A percentile compares a stretch with the other conserved stretches of the same genome.
Conservation (phyloP, 306 rosid genomes). For the Rosa chinensis region DNA sequence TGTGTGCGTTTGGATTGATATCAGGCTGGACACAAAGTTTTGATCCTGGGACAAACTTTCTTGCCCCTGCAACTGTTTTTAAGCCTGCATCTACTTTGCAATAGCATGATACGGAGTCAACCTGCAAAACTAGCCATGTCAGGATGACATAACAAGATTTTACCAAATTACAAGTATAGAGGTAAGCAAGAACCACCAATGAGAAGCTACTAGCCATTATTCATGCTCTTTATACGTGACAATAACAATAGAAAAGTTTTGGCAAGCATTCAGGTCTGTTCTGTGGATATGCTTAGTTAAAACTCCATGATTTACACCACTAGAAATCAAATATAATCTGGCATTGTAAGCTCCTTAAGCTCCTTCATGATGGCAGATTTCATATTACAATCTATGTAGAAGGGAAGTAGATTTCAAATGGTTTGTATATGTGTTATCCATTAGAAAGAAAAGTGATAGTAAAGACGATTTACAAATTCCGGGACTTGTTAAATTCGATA, state of each 20-base stretch:
- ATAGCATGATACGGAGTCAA: conserved; percentile 96
- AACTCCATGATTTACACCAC: neutral
- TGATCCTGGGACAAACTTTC: conserved; percentile 95
- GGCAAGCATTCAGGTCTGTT: neutral
- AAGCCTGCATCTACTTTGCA: conserved; percentile 96
- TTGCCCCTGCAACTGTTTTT: conserved; percentile 94
- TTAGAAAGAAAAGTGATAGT: neutral
- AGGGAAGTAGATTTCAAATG: neutral
- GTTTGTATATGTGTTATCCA: neutral
- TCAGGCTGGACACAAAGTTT: conserved; percentile 96
- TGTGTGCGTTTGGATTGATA: conserved; percentile 91
- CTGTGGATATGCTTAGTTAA: neutral
- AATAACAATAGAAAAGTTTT: neutral
- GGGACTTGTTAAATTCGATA: neutral
- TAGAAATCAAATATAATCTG: neutral
- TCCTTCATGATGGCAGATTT: neutral
- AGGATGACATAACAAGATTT: conserved; percentile 21
- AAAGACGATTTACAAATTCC: neutral
- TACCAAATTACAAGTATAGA: neutral
- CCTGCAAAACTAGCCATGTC: conserved; percentile 57
- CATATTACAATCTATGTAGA: neutral
- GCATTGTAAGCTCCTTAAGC: neutral
- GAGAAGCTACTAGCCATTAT: too few relatives aligned
- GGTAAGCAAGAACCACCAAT: neutral
- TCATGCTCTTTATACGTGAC: neutral